Evolutionary conservation across 2,329 filamentous ascomycete genomes (phyloP).

Genomic region (Pseudonectria foliicola): DNA sequence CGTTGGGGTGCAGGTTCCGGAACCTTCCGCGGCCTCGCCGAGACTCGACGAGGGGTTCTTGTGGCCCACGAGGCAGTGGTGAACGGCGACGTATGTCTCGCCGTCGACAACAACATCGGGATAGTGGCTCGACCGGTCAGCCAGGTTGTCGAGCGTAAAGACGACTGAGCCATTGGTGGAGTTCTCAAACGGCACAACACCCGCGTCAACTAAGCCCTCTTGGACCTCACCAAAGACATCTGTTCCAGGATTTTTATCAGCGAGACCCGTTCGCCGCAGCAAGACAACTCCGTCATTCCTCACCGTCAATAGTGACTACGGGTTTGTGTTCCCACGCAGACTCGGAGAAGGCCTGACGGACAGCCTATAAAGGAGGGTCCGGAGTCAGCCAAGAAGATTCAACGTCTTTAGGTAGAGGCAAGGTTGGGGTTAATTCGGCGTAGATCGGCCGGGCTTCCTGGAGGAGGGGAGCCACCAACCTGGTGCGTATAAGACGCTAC

Average conservation of each 20-base stretch:
- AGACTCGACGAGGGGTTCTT: slow-evolving; percentile 20
- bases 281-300: slow-evolving; percentile 9
- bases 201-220: slow-evolving; percentile 53
- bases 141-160: slow-evolving; percentile 82
- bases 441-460: background rate
- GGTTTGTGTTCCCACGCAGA: slow-evolving; percentile 42
- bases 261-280: background rate
- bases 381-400: slow-evolving; percentile 12
- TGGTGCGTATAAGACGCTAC: slow-evolving; percentile 45
- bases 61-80: slow-evolving; percentile 74
- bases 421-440: background rate
- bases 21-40: slow-evolving; percentile 25
- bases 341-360: slow-evolving; percentile 40
- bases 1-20: slow-evolving; percentile 45
- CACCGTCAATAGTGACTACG: slow-evolving; percentile 44
- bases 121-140: slow-evolving; percentile 60
- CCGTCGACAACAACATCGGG: slow-evolving; percentile 67
- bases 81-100: slow-evolving; percentile 80
- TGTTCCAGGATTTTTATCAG: slow-evolving; percentile 23
- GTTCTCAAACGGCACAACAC: slow-evolving; percentile 93
- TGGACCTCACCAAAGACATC: slow-evolving; percentile 80
- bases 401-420: slow-evolving; percentile 1
- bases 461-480: slow-evolving; percentile 25
- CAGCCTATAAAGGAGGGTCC: slow-evolving; percentile 31
- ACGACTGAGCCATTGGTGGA: slow-evolving; percentile 90